Base-by-base conservation (phyloP, 2,329 filamentous ascomycete genomes). In the Davidsoniella eucalypti region DNA sequence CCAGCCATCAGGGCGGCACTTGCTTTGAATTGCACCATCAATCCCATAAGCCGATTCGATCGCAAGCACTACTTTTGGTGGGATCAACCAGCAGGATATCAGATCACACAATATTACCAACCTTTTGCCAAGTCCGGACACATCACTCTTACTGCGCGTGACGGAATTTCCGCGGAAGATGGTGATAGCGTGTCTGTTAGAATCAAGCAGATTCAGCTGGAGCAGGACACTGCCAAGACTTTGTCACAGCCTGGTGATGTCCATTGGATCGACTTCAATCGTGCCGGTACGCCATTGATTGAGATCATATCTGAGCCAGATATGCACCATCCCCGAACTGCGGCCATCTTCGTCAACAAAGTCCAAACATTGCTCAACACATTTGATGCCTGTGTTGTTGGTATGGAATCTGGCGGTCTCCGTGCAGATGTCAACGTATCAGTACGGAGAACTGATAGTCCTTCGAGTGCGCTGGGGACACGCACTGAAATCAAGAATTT, bases 31-130 rank as follows among this genome's bases (percentile, higher is more conserved):
- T 96, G 92, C 64, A 67, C 79, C 1, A 74, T 96, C 48, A 83
- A 93, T 61, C 69, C 66, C 1, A 72, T 76, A 57, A 94, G 87
- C 63, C 78, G 77, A 49, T 98, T 95, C 66, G 92, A 98, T 64
- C 75, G 92, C 55, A 98, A 98, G 64, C 92, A 98, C 65, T 98
- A 98, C 66, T 96, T 98, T 65, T 94, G 95, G 69, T 94, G 92
- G 76, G 92, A 98, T 64, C 92, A 98, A 64, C 92, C 92, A 0
- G 76, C 86, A 0, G 92, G 92, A 0, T 98, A 98, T 64, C 92
- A 98, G 64, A 94, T 98, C 55, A 98, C 92, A 1, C 92, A 98
- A 61, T 96, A 90, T 67, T 95, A 96, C 63, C 69, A 78, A 52
- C 78, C 79, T 0, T 78, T 82, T 56, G 79, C 79, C 1, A 77